Base-by-base conservation (phyloP, 192 early-diverging fungal genomes). In the Coemansia sp. region DNA sequence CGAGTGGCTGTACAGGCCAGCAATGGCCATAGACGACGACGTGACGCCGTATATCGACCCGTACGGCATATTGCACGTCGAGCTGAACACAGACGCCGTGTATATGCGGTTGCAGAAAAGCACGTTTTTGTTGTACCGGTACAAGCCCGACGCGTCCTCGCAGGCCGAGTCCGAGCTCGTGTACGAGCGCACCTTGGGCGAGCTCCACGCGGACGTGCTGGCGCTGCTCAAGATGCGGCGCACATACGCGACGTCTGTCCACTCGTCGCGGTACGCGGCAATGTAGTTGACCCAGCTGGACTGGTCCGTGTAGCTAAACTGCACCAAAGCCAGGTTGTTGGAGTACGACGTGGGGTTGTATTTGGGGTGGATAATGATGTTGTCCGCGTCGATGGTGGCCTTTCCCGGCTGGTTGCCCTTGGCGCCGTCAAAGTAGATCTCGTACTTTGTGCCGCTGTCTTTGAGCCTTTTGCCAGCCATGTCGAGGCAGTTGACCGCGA, bases 301-400 rank as follows among this genome's bases (percentile, higher is more conserved):
- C 11, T 60, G 47, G 3, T 30, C 63, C 4, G 24, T 16, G 44
- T 44, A 65, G 38, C 60, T 54, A 28, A 54, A 73, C 43, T 62
- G 45, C n/a, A 73, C 4, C 4, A 66, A 47, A 18, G 60, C 70
- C 6, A 73, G 4, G 18, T 73, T 73, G 44, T 66, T 73, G 27
- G 64, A 59, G 40, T 51, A 35, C 0, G 58, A 54, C 8, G 3
- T 2, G 0, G 2, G 14, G 49, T 54, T 25, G 58, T 58, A 72
- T 2, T 12, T 12, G 1, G 63, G 47, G 19, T 72, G 52, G 0
- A 72, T 45, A 21, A 44, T 47, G 42, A 72, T 61, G 21, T 62
- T 30, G 19, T 22, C 21, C 0, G 53, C 10, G 19, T 58, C 24
- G 16, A 72, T 31, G 2, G 48, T 11, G 2, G 44, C 40, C 18